These are phyloP conservation scores for Suillus occidentalis DNA, from an alignment of 768 basidiomycete species.

Conservation along the genomic window DNA sequence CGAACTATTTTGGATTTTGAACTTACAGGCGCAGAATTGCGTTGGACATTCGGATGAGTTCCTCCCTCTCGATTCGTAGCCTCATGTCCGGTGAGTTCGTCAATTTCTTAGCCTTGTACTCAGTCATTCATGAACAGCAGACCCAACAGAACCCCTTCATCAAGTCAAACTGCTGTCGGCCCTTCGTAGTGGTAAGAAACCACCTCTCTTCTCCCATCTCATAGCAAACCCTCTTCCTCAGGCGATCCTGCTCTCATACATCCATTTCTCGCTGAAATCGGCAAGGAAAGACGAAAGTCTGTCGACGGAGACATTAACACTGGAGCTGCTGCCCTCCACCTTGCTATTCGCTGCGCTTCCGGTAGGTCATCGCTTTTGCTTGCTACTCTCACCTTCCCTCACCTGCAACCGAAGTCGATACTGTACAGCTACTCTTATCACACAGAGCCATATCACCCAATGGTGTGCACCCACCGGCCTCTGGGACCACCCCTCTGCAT, in stretches of 20 bases:
- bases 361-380: slow-evolving; percentile 42
- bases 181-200: slow-evolving; percentile 54
- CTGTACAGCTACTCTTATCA: slow-evolving; percentile 64
- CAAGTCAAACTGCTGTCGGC: slow-evolving; percentile 68
- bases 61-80: slow-evolving; percentile 19
- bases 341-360: slow-evolving; percentile 80
- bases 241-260: slow-evolving; percentile 81
- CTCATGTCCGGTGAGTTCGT: slow-evolving; percentile 6
- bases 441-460: slow-evolving; percentile 81
- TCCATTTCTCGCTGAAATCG: slow-evolving; percentile 76
- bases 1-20: background rate
- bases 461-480: slow-evolving; percentile 68
- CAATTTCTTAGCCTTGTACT: background rate
- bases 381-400: background rate
- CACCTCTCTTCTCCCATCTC: background rate
- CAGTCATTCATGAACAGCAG: slow-evolving; percentile 19
- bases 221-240: slow-evolving; percentile 23
- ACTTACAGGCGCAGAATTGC: background rate
- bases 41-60: background rate
- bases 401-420: slow-evolving; percentile 49
- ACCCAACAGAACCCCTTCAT: slow-evolving; percentile 46
- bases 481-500: slow-evolving; percentile 72
- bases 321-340: slow-evolving; percentile 74
- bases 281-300: slow-evolving; percentile 58
- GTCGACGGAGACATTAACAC: slow-evolving; percentile 54